phyloP scores from a whole-genome alignment of 495 filamentous ascomycete species.

The Jackrogersella multiformis region DNA sequence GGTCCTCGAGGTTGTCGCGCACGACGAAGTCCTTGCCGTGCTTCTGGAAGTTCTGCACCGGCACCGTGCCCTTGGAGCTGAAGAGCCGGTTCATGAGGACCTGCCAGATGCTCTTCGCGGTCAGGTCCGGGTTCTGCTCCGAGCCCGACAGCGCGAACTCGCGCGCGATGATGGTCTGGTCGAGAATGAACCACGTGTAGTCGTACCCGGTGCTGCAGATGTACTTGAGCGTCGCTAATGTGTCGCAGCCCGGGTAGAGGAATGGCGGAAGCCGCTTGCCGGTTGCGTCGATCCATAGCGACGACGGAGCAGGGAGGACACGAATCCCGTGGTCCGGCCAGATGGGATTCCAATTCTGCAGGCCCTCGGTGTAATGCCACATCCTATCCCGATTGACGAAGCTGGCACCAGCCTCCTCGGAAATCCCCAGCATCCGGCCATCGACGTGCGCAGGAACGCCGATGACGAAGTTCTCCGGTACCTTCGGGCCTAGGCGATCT shows the following conservation, averaged over 20 bases:
- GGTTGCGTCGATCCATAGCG: constrained; percentile 63
- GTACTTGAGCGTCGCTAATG: constrained; percentile 60
- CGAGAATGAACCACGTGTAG: constrained; percentile 64
- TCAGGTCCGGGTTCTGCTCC: constrained; percentile 64
- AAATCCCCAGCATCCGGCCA: constrained; percentile 61
- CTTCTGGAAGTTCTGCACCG: constrained; percentile 61
- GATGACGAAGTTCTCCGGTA: constrained; percentile 59
- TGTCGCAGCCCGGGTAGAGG: constrained; percentile 61
- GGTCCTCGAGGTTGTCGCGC: constrained; percentile 55
- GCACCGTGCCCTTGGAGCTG: constrained; percentile 55
- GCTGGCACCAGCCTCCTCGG: constrained; percentile 55
- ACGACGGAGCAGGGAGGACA: constrained; percentile 59
- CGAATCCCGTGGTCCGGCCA: constrained; percentile 64
- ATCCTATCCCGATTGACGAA: constrained; percentile 62
- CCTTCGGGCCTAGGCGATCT: constrained; percentile 56
- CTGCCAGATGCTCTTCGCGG: constrained; percentile 59
- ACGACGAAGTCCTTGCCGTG: constrained; percentile 61
- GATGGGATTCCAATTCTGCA: constrained; percentile 62
- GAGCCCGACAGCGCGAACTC: constrained; percentile 64
- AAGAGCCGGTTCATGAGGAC: constrained; percentile 56
- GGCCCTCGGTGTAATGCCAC: constrained; percentile 66
- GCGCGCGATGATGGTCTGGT: constrained; percentile 59
- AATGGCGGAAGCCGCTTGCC: constrained; percentile 60
- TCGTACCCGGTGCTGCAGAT: constrained; percentile 64
- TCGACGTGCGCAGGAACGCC: constrained; percentile 64